Conservation (phyloP, 768 basidiomycete species). For the Rhodotorula kratochvilovae region DNA sequence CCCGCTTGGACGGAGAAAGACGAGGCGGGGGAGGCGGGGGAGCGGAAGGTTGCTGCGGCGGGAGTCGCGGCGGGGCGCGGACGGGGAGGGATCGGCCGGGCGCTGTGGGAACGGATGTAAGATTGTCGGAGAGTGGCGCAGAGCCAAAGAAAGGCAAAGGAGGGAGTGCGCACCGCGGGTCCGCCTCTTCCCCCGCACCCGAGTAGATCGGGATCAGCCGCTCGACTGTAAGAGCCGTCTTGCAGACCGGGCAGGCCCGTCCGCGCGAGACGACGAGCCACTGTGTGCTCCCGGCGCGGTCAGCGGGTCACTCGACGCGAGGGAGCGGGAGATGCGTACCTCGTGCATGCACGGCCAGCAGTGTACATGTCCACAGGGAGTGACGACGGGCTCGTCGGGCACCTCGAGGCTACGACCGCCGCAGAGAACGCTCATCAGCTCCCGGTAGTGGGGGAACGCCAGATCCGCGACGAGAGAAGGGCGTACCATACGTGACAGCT, state of each 20-base stretch:
- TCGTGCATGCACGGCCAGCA: slow-evolving; percentile 31
- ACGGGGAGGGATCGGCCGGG: slow-evolving; percentile 9
- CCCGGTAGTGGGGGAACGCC: background rate
- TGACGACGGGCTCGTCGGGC: slow-evolving; percentile 16
- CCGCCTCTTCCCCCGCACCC: background rate
- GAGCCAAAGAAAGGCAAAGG: too few relatives aligned
- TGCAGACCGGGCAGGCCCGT: slow-evolving; percentile 16
- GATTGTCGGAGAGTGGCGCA: background rate
- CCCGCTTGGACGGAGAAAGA: slow-evolving; percentile 21
- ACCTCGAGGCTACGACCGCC: slow-evolving; percentile 3
- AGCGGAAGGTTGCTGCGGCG: background rate
- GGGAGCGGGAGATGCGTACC: background rate
- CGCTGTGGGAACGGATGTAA: background rate
- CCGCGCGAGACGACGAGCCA: slow-evolving; percentile 25
- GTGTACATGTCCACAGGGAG: slow-evolving; percentile 17
- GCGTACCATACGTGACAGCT: slow-evolving; percentile 11
- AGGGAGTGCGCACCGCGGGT: slow-evolving; percentile 5
- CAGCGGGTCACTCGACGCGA: background rate
- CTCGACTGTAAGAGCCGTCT: slow-evolving; percentile 4
- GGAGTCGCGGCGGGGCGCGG: slow-evolving; percentile 6
- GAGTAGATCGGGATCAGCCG: slow-evolving; percentile 19
- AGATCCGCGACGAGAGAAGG: background rate
- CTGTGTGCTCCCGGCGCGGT: background rate
- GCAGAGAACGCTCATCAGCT: background rate
- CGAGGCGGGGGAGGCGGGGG: background rate